A percentile compares a stretch with the other conserved stretches of the same genome.
Evolutionary conservation across 2,329 filamentous ascomycete genomes (phyloP).

Genomic region (Daldinia eschscholtzii): DNA sequence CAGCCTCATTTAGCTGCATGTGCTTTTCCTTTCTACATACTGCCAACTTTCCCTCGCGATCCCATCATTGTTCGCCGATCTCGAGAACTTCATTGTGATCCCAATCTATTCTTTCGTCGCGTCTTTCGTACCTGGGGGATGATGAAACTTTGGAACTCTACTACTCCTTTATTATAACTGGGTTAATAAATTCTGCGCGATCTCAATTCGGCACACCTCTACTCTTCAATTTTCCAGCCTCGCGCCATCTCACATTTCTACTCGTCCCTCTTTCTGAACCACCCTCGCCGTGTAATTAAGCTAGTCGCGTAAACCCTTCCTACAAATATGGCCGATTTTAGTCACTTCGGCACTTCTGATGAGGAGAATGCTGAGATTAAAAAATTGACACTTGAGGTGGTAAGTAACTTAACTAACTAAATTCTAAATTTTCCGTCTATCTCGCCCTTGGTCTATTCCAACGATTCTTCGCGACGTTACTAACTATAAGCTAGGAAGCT

Average conservation of each 20-base stretch:
- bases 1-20: slow-evolving; percentile 38
- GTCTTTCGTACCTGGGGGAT: slow-evolving; percentile 11
- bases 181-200: slow-evolving; percentile 12
- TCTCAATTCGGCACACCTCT: slow-evolving; percentile 10
- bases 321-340: slow-evolving; percentile 75
- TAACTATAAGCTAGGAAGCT: slow-evolving; percentile 59
- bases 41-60: slow-evolving; percentile 36
- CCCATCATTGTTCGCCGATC: slow-evolving; percentile 38
- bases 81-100: slow-evolving; percentile 36
- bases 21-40: slow-evolving; percentile 28
- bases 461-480: slow-evolving; percentile 28
- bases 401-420: slow-evolving; percentile 60
- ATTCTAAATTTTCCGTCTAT: background rate
- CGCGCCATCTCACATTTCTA: slow-evolving; percentile 21
- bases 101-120: slow-evolving; percentile 8
- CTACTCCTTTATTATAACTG: slow-evolving; percentile 1
- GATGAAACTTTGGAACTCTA: slow-evolving; percentile 9
- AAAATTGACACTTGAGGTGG: slow-evolving; percentile 82
- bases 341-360: slow-evolving; percentile 77
- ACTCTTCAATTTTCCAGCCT: slow-evolving; percentile 17
- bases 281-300: slow-evolving; percentile 18
- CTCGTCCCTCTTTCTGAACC: background rate
- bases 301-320: slow-evolving; percentile 4
- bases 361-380: slow-evolving; percentile 87
- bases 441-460: background rate